These are phyloP conservation scores for Basipetospora chlamydospora DNA, from an alignment of 2,329 filamentous ascomycete species.

Conservation along the genomic window DNA sequence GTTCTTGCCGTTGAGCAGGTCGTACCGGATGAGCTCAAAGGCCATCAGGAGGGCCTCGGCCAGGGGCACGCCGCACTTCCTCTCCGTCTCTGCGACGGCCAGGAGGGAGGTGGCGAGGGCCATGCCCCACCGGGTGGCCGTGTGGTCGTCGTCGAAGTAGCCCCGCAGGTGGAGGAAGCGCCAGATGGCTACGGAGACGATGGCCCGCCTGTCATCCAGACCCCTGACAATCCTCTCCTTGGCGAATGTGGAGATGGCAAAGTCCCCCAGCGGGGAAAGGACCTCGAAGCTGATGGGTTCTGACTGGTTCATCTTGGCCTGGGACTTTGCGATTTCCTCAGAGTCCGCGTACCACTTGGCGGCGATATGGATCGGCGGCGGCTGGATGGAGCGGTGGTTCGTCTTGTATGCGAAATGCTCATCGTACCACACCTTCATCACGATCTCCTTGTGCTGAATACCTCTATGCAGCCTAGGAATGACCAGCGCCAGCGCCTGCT, in stretches of 20 bases:
- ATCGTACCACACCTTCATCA: slow-evolving; percentile 74
- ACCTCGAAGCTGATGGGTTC: slow-evolving; percentile 46
- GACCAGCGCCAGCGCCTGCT: slow-evolving; percentile 63
- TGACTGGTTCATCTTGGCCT: slow-evolving; percentile 16
- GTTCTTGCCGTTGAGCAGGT: slow-evolving; percentile 59
- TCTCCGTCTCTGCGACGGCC: slow-evolving; percentile 39
- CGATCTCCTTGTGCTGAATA: slow-evolving; percentile 66
- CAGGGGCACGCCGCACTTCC: slow-evolving; percentile 31
- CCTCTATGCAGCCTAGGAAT: slow-evolving; percentile 70
- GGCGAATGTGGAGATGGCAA: slow-evolving; percentile 53
- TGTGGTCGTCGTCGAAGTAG: slow-evolving; percentile 62
- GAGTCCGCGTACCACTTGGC: slow-evolving; percentile 62
- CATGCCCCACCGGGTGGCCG: slow-evolving; percentile 68
- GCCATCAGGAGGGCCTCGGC: slow-evolving; percentile 64
- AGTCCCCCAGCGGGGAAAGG: slow-evolving; percentile 50
- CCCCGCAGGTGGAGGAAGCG: slow-evolving; percentile 79
- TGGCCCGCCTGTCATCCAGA: slow-evolving; percentile 51
- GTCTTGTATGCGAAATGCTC: slow-evolving; percentile 52
- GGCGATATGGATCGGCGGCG: slow-evolving; percentile 30
- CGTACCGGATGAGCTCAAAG: slow-evolving; percentile 70
- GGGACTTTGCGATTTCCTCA: slow-evolving; percentile 31
- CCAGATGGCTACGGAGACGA: slow-evolving; percentile 64
- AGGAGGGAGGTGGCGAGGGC: slow-evolving; percentile 59
- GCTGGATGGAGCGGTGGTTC: slow-evolving; percentile 24
- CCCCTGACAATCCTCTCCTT: slow-evolving; percentile 43